phyloP scores from a whole-genome alignment of 2,329 filamentous ascomycete genomes.

The Raffaelea arxii region DNA sequence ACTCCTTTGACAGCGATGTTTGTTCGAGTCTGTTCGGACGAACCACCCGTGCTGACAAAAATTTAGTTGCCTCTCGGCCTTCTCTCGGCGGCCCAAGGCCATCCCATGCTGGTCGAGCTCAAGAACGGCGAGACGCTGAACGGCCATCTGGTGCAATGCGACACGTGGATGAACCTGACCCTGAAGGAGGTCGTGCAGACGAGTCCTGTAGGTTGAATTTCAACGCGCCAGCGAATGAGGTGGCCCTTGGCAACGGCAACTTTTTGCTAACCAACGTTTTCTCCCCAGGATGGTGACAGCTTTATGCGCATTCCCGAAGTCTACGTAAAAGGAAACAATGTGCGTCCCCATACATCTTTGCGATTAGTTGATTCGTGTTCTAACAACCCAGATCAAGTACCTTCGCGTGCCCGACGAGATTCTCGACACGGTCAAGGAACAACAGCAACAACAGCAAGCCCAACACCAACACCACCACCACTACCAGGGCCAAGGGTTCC shows the following conservation, averaged over 20 bases:
- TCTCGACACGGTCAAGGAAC: slow-evolving; percentile 86
- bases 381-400: slow-evolving; percentile 75
- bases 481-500: slow-evolving; percentile 43
- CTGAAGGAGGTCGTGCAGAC: slow-evolving; percentile 96
- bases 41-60: slow-evolving; percentile 19
- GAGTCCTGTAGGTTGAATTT: slow-evolving; percentile 50
- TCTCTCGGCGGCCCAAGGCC: slow-evolving; percentile 89
- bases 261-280: background rate
- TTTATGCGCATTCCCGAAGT: slow-evolving; percentile 89
- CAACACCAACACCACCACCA: slow-evolving; percentile 9
- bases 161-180: slow-evolving; percentile 99
- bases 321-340: slow-evolving; percentile 96
- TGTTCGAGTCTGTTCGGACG: no score
- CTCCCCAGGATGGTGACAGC: slow-evolving; percentile 72
- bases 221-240: background rate
- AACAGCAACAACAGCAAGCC: slow-evolving; percentile 65
- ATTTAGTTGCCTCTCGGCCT: slow-evolving; percentile 64
- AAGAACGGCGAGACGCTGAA: slow-evolving; percentile 98
- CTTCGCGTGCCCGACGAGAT: slow-evolving; percentile 94
- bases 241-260: no score
- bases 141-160: slow-evolving; percentile 90
- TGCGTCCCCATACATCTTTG: slow-evolving; percentile 33
- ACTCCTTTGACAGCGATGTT: no score
- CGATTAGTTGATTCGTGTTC: background rate
- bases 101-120: slow-evolving; percentile 94